These are phyloP conservation scores for Ustilago bromivora DNA, from an alignment of 1,284 basidiomycete species.

Conservation along the genomic window DNA sequence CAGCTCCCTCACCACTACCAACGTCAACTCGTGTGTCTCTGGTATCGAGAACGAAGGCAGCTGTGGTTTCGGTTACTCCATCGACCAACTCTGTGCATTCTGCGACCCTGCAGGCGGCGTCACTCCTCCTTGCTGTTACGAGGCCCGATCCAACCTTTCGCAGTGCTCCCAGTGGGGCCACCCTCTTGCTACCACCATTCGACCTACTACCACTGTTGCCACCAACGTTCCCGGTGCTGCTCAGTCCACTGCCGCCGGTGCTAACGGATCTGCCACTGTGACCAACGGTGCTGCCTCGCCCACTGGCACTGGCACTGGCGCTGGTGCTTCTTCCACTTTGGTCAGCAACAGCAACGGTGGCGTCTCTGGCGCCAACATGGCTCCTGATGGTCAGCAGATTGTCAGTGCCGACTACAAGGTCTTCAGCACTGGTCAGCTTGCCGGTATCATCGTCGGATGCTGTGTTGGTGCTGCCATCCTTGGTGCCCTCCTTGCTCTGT, in stretches of 20 bases:
- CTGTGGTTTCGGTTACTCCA: slow-evolving; percentile 71
- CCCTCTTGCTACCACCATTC: slow-evolving; percentile 54
- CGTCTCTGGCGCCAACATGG: slow-evolving; percentile 24
- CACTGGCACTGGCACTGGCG: not conserved
- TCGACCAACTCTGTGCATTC: slow-evolving; percentile 70
- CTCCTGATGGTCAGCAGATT: slow-evolving; percentile 34
- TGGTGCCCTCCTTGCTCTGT: slow-evolving; percentile 50
- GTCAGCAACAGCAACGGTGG: slow-evolving; percentile 8
- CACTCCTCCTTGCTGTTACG: slow-evolving; percentile 58
- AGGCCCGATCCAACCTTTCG: slow-evolving; percentile 55
- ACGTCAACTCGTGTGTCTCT: slow-evolving; percentile 69
- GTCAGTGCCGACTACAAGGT: slow-evolving; percentile 37
- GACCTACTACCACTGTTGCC: slow-evolving; percentile 49
- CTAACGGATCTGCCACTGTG: slow-evolving; percentile 26
- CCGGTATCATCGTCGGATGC: slow-evolving; percentile 59
- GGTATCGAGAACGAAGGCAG: slow-evolving; percentile 71
- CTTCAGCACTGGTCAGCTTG: slow-evolving; percentile 41
- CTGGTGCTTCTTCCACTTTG: slow-evolving; percentile 20
- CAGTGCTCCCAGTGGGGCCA: slow-evolving; percentile 59
- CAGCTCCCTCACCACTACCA: slow-evolving; percentile 70
- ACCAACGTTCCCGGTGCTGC: slow-evolving; percentile 39
- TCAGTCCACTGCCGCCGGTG: slow-evolving; percentile 22
- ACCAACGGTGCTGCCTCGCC: slow-evolving; percentile 24
- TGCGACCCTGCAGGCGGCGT: slow-evolving; percentile 66
- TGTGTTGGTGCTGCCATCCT: slow-evolving; percentile 58